Evolutionary conservation across 2,329 filamentous ascomycete genomes (phyloP).

Genomic region (Pseudonectria buxi): DNA sequence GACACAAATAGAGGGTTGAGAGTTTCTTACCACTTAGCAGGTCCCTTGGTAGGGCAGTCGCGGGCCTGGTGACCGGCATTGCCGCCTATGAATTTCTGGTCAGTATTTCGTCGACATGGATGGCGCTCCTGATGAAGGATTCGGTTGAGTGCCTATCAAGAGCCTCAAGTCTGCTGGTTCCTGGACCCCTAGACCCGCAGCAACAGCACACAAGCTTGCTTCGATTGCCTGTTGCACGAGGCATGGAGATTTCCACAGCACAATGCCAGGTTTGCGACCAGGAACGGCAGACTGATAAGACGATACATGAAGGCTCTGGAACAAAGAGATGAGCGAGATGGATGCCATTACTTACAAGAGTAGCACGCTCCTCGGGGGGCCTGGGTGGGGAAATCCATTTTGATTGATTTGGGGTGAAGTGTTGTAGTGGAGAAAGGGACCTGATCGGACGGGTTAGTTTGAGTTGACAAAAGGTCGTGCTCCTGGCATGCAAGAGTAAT

Average conservation of each 20-base stretch:
- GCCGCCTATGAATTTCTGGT: slow-evolving; percentile 49
- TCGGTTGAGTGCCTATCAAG: no score
- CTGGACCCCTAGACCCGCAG: no score
- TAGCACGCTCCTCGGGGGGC: slow-evolving; percentile 41
- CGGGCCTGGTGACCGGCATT: slow-evolving; percentile 72
- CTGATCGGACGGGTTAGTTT: background rate
- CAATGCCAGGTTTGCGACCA: no score
- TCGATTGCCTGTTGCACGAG: no score
- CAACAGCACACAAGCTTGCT: no score
- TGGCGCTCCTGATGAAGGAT: slow-evolving; percentile 1
- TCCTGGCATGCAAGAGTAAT: no score
- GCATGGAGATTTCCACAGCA: no score
- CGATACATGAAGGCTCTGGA: background rate
- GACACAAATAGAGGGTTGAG: background rate
- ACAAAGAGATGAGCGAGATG: background rate
- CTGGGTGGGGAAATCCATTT: slow-evolving; percentile 36
- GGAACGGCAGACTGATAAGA: no score
- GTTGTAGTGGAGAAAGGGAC: slow-evolving; percentile 10
- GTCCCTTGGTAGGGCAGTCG: slow-evolving; percentile 79
- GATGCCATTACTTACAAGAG: slow-evolving; percentile 36
- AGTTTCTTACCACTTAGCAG: slow-evolving; percentile 66
- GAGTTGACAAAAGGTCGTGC: no score
- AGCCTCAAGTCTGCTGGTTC: no score
- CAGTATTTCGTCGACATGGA: slow-evolving; percentile 9
- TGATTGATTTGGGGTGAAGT: slow-evolving; percentile 13